A percentile compares a stretch with the other conserved stretches of the same genome.
These are phyloP conservation scores for Capillidium heterosporum DNA, from an alignment of 371 early-diverging fungal genomes.

Conservation along the genomic window DNA sequence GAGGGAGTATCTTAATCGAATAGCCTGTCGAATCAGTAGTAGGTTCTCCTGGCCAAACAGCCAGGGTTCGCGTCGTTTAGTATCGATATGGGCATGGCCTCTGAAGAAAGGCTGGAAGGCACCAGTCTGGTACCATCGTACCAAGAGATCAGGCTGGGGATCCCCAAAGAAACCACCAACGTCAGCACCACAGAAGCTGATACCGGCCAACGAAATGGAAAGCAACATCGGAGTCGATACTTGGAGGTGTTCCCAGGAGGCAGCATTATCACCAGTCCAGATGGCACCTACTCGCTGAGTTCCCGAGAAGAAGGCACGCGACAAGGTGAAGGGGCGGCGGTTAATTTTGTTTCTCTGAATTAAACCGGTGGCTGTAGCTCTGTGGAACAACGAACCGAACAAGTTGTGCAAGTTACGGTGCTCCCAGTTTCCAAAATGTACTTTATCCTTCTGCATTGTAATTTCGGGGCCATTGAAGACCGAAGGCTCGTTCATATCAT, in stretches of 20 bases:
- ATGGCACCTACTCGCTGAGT: slow-evolving; percentile 71
- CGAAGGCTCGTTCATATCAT: slow-evolving; percentile 90
- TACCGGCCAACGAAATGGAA: slow-evolving; percentile 47
- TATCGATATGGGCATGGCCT: slow-evolving; percentile 84
- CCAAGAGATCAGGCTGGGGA: slow-evolving; percentile 54
- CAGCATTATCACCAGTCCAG: slow-evolving; percentile 87
- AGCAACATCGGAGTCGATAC: slow-evolving; percentile 66
- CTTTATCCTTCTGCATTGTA: slow-evolving; percentile 76
- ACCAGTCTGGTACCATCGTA: slow-evolving; percentile 84
- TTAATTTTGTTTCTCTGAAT: slow-evolving; percentile 21
- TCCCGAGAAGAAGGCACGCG: slow-evolving; percentile 81
- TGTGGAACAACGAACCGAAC: slow-evolving; percentile 49
- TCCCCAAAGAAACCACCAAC: slow-evolving; percentile 87
- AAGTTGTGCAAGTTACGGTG: slow-evolving; percentile 82
- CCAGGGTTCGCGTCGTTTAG: slow-evolving; percentile 94
- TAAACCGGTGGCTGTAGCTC: slow-evolving; percentile 29
- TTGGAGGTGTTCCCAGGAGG: slow-evolving; percentile 61
- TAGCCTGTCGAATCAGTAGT: slow-evolving; percentile 39
- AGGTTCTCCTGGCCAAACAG: slow-evolving; percentile 67
- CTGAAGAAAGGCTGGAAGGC: slow-evolving; percentile 85
- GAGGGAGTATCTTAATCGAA: slow-evolving; percentile 54
- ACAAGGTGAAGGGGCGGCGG: slow-evolving; percentile 68
- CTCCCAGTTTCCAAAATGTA: slow-evolving; percentile 59
- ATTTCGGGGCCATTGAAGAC: slow-evolving; percentile 84
- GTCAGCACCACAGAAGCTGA: slow-evolving; percentile 73